Conservation (phyloP, 441 rosid species). For the Euphorbia corollata region DNA sequence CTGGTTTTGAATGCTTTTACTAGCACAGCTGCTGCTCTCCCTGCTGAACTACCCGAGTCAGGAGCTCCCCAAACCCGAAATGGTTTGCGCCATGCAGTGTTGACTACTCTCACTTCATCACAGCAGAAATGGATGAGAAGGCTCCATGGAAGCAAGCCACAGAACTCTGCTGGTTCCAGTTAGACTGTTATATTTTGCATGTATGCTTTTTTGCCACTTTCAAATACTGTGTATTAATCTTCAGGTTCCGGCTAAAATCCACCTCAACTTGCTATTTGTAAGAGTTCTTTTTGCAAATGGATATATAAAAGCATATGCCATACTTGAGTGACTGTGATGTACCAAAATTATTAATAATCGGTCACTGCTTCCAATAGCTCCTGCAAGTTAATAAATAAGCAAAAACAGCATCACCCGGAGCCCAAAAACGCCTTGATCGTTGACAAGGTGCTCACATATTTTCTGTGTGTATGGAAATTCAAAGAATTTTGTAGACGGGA, state of each 20-base stretch:
- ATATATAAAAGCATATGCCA: background rate
- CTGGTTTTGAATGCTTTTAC: conserved; percentile 70
- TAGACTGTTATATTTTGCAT: conserved; percentile 21
- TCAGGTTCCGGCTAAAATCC: background rate
- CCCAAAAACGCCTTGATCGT: background rate
- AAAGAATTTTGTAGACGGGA: conserved; percentile 14
- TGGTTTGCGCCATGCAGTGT: conserved; percentile 14
- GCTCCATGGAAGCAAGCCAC: conserved; percentile 30
- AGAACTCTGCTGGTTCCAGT: conserved; percentile 20
- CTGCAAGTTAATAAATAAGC: too few species aligned
- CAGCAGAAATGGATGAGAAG: conserved; percentile 75
- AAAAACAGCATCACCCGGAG: too few species aligned
- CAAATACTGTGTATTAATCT: conserved; percentile 1
- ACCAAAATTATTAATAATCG: background rate
- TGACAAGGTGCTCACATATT: background rate
- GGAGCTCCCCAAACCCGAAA: conserved; percentile 24
- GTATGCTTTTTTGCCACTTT: conserved; percentile 13
- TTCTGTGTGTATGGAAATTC: background rate
- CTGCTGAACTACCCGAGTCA: conserved; percentile 64
- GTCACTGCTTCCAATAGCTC: too few species aligned
- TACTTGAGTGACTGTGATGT: background rate
- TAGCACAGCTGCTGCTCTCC: conserved; percentile 77
- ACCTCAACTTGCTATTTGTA: background rate
- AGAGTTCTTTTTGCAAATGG: background rate
- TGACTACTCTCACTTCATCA: conserved; percentile 30